phyloP scores from a whole-genome alignment of 164 flowering plant genomes.

The Piper betle region DNA sequence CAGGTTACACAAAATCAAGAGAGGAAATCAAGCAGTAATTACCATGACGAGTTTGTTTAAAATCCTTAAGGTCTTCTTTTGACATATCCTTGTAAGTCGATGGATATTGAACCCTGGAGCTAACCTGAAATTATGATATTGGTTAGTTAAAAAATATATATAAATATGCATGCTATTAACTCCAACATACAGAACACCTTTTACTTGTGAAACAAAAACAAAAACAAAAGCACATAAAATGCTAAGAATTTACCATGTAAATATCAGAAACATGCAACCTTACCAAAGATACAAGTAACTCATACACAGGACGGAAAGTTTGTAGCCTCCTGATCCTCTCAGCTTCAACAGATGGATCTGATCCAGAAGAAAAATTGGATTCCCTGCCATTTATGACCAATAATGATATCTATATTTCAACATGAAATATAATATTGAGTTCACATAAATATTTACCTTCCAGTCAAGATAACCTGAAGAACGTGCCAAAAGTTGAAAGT shows the following conservation, averaged over 20 bases:
- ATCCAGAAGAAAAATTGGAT: constrained; percentile 43
- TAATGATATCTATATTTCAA: constrained; percentile 4
- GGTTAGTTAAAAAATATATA: neutral
- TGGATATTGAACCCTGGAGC: constrained; percentile 85
- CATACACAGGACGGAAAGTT: constrained; percentile 63
- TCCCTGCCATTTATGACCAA: constrained; percentile 36
- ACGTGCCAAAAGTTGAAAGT: constrained; percentile 96
- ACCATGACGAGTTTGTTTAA: constrained; percentile 97
- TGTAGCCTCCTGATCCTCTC: constrained; percentile 75
- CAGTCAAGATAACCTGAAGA: constrained; percentile 77
- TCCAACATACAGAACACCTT: neutral
- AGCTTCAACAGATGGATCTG: constrained; percentile 62
- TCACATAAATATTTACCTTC: constrained; percentile 36
- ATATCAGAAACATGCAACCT: constrained; percentile 10
- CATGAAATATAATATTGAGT: neutral
- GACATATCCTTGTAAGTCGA: constrained; percentile 67
- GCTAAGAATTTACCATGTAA: neutral
- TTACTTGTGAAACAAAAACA: neutral
- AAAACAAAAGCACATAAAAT: no score
- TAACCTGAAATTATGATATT: constrained; percentile 32
- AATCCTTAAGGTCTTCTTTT: constrained; percentile 82
- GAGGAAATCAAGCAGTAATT: neutral
- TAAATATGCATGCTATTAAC: no score
- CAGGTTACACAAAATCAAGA: neutral
- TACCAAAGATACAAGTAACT: constrained; percentile 86